Base-by-base conservation (phyloP, 345 rosid genomes). In the Brassica incana region DNA sequence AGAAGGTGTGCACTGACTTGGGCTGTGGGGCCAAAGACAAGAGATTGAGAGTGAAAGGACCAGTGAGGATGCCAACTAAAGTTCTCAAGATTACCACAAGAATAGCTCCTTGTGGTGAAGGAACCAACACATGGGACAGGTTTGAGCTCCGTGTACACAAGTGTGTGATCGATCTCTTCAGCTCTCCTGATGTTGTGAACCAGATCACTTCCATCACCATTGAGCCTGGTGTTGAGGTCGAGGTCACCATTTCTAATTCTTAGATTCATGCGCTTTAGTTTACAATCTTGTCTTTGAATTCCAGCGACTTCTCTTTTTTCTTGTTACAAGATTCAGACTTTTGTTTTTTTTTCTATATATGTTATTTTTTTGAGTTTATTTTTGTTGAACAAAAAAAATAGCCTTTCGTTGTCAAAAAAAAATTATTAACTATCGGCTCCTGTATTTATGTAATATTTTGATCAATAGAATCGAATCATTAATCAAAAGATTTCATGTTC, bases 61-160 rank as follows among this genome's bases (percentile, higher is more conserved):
- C 88, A 2, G 90, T 85, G 78, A 87, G 88, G 60, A 87, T 87
- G 83, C 90, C 90, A 0, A 85, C 88, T 40, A 87, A 85, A 79
- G 86, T 83, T 83, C 90, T 87, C 33, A 74, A 80, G 73, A 85
- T 87, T 33, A 85, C 88, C 40, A 87, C 88, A 8, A 82, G 88
- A 71, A 85, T 85, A 71, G 73, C 88, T 20, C 86, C 90, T 11
- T 87, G 90, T 77, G 90, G 90, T 76, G 88, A 87, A 87, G 90
- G 90, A 76, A 90, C 91, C 54, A 90, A 90, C 74, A 90, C 94
- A 16, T 90, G 85, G 82, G 94, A 90, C 71, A 84, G 90, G 76
- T 90, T 90, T 59, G 94, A 90, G 84, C 88, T 90, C 1, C 80
- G 91, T 5, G 88, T 90, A 40, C 94, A 88, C 86, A 88, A 87